These are phyloP conservation scores for Aspergillus luchuensis DNA, from an alignment of 2,329 filamentous ascomycete genomes.

Conservation along the genomic window DNA sequence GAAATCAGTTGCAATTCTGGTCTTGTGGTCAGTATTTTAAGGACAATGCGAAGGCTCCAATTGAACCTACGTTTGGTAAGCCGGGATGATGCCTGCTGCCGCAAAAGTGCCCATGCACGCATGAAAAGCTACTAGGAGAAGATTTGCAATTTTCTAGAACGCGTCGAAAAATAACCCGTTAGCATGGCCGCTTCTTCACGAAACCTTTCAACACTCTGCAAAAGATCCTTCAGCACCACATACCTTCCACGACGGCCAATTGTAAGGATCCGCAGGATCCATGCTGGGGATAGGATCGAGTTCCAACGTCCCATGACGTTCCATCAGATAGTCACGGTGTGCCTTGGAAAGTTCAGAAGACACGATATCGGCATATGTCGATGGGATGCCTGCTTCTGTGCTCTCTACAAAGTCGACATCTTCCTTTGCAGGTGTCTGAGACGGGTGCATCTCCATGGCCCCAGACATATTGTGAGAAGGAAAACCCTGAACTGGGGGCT, in stretches of 20 bases:
- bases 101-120: slow-evolving; percentile 62
- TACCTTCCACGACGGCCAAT: slow-evolving; percentile 59
- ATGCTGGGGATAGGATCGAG: slow-evolving; percentile 57
- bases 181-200: background rate
- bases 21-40: background rate
- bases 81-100: slow-evolving; percentile 58
- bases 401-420: slow-evolving; percentile 35
- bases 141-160: slow-evolving; percentile 55
- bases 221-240: background rate
- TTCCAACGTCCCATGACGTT: slow-evolving; percentile 57
- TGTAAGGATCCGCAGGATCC: slow-evolving; percentile 57
- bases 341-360: slow-evolving; percentile 30
- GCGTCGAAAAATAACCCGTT: background rate
- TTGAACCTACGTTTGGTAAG: slow-evolving; percentile 44
- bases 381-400: slow-evolving; percentile 27
- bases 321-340: slow-evolving; percentile 53
- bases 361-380: slow-evolving; percentile 30
- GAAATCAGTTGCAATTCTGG: slow-evolving; percentile 54
- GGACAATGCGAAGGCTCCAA: background rate
- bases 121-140: slow-evolving; percentile 60
- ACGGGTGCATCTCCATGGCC: slow-evolving; percentile 31
- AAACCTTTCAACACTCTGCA: background rate
- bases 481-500: background rate
- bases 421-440: slow-evolving; percentile 23
- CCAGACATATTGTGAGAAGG: slow-evolving; percentile 21